phyloP scores from a whole-genome alignment of 768 basidiomycete genomes.

The Mycena vitilis region DNA sequence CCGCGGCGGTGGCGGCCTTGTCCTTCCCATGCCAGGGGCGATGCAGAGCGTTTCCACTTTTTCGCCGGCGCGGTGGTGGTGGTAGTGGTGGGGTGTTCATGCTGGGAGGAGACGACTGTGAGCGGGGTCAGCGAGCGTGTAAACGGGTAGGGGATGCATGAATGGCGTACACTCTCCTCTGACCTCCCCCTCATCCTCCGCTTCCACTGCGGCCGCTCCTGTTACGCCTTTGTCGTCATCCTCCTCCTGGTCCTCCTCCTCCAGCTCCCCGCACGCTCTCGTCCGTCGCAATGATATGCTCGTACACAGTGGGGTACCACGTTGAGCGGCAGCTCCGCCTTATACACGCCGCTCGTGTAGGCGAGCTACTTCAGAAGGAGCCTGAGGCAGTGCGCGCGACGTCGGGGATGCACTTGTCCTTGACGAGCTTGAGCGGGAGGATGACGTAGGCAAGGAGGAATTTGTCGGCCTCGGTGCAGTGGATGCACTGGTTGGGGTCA shows the following conservation, averaged over 20 bases:
- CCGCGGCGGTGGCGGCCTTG: too few species aligned
- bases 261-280: conserved; percentile 70
- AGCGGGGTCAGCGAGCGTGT: background rate
- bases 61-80: conserved; percentile 17
- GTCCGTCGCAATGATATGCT: conserved; percentile 98
- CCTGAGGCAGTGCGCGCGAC: conserved; percentile 97
- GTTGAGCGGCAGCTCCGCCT: conserved; percentile 96
- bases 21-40: too few species aligned
- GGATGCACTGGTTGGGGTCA: too few species aligned
- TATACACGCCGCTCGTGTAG: conserved; percentile 94
- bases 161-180: conserved; percentile 46
- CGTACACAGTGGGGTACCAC: conserved; percentile 95
- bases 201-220: conserved; percentile 52
- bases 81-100: conserved; percentile 46
- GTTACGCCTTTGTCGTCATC: conserved; percentile 52
- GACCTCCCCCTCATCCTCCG: conserved; percentile 41
- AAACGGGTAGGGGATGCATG: too few species aligned
- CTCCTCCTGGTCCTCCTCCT: conserved; percentile 54
- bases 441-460: conserved; percentile 97
- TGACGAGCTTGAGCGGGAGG: conserved; percentile 94
- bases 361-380: conserved; percentile 99
- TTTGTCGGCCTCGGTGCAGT: conserved; percentile 93
- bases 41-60: too few species aligned
- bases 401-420: conserved; percentile 95
- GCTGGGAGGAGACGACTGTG: conserved; percentile 68